Percentiles rank a stretch among this genome's conserved stretches.
phyloP scores from a whole-genome alignment of 2,329 filamentous ascomycete species.

The Biscogniauxia sp. region DNA sequence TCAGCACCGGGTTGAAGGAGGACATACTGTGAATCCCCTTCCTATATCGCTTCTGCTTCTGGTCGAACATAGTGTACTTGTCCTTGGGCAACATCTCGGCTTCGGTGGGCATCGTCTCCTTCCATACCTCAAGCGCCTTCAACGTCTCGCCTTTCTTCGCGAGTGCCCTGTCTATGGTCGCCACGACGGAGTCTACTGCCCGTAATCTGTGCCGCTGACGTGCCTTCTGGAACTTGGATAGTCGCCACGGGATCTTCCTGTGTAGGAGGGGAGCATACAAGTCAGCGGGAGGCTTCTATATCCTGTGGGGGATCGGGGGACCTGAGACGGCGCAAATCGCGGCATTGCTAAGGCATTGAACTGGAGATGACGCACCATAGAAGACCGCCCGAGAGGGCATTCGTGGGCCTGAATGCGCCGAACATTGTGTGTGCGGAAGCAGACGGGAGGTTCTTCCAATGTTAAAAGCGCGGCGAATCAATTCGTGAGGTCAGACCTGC shows the following conservation, averaged over 20 bases:
- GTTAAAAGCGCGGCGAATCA: neutral
- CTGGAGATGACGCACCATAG: slow-evolving; percentile 60
- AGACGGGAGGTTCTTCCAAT: slow-evolving; percentile 8
- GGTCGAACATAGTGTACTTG: slow-evolving; percentile 97
- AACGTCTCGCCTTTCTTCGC: slow-evolving; percentile 68
- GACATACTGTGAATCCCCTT: slow-evolving; percentile 95
- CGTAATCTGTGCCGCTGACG: slow-evolving; percentile 81
- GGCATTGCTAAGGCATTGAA: neutral
- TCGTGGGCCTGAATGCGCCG: slow-evolving; percentile 77
- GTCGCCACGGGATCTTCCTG: slow-evolving; percentile 94
- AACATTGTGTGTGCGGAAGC: slow-evolving; percentile 61
- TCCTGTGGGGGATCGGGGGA: neutral
- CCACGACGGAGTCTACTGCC: slow-evolving; percentile 83
- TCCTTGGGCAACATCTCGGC: slow-evolving; percentile 92
- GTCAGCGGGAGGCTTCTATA: neutral
- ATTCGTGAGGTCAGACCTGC: slow-evolving; percentile 7
- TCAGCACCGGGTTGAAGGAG: neutral
- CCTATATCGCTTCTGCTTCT: slow-evolving; percentile 91
- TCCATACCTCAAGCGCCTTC: slow-evolving; percentile 85
- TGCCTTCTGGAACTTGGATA: slow-evolving; percentile 87
- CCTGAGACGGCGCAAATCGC: neutral
- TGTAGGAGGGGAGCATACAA: slow-evolving; percentile 4
- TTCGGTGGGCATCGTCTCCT: slow-evolving; percentile 92
- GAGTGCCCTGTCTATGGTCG: slow-evolving; percentile 76
- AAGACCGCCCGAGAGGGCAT: slow-evolving; percentile 73